Base-by-base conservation (phyloP, 2,329 filamentous ascomycete species). In the Monosporascus ibericus region DNA sequence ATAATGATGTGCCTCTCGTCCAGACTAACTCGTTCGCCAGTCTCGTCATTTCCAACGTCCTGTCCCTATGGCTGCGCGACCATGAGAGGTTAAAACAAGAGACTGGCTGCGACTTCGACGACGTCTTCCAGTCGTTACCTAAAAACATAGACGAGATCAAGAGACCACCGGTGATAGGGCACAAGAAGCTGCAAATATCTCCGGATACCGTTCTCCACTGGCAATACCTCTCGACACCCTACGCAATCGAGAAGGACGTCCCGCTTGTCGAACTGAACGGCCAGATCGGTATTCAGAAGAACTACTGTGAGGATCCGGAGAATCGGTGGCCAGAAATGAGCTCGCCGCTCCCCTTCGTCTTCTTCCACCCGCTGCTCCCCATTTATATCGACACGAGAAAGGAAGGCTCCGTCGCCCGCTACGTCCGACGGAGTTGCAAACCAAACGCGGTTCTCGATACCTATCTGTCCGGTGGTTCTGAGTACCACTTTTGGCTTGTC, bases 401-500 rank as follows among this genome's bases (percentile, higher is more conserved):
- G 66, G 90, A 95, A 72, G 94, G 92, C 22, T 96, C 90, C 5
- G 75, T 84, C 37, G 85, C 94, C 52, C 88, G 94, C 44, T 96
- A 94, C 66, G 85, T 95, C n/a, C 84, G 94, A 52, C 84, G 92
- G 59, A 97, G 94, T 63, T 99, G 94, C 73, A 84, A 82, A 55
- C 90, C 94, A 1, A 99, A 97, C 64, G 84, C 94, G n/a, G 80
- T 82, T 34, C 76, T 97, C 62, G 92, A 94, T 66, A 95, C 92
- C 0, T 88, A 91, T 59, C 81, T 96, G 47, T 89, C 89, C 2
- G 85, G 84, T 47, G 79, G 81, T 3, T 85, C 84, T 1, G 86
- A 92, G 58, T 95, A 92, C 65, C 90, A 94, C 65, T 96, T 97
- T 68, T 96, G 92, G 81, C 86, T 96, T 57, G 84, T 96, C 54